Base-by-base conservation (phyloP, 1,139 yeast species). In the Hemisphaericaspora lyxosophila region DNA sequence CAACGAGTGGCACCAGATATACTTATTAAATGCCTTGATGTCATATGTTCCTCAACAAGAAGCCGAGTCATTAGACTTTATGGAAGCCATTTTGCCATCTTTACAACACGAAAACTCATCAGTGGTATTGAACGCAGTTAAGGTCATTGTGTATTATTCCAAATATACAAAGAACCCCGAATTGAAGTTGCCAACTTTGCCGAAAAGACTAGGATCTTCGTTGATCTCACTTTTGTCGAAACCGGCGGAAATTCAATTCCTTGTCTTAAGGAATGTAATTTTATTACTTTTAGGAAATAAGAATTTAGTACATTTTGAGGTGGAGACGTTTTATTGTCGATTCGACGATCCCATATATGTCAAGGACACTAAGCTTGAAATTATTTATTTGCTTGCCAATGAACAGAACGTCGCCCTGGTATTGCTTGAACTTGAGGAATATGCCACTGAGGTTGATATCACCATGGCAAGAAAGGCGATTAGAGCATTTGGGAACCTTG, bases 341-440 rank as follows among this genome's bases (percentile, higher is more conserved):
- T 86, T 78, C 51, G 84, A 85, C 54, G 97, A 90, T 57, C 94
- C 95, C 0, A 80, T 86, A 16, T 92, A 85, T 56, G 83, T 92
- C 54, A 88, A 89, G 58, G 94, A 89, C 50, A 86, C 97, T 7
- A 90, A 92, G 53, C 68, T 92, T 33, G 97, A 90, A 54, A 85
- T 92, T 40, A 80, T 90, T 20, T 88, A 85, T 52, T 64, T 88
- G 25, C 64, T 90, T 34, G 95, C 97, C 1, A 75, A 78, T 48
- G 82, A 79, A 40, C 48, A 57, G 2, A 88, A 85, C 47, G 72
- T 85, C 33, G 67, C 65, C 9, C 65, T 72, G 18, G 92, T 90
- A 1, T 62, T 89, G 33, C 67, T 79, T 18, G 97, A 90, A 54
- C 62, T 90, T 32, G 85, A 82, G 47, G 95, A 86, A 51, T 88